Base-by-base conservation (phyloP, 2,329 filamentous ascomycete genomes). In the Calonectria hongkongensis region DNA sequence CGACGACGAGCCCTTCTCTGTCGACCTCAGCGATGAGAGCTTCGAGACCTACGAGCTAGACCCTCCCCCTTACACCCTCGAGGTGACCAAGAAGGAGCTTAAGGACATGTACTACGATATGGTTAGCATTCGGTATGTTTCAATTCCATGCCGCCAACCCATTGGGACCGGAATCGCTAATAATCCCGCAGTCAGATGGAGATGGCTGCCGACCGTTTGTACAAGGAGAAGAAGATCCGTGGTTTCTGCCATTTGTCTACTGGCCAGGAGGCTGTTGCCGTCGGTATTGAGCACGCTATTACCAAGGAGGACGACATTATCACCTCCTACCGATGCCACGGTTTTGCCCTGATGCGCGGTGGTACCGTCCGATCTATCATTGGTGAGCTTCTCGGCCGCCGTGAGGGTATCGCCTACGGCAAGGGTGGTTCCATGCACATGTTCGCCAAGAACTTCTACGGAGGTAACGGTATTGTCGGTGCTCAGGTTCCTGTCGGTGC, bases 191-290 rank as follows among this genome's bases (percentile, higher is more conserved):
- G 96, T 88, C 97, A 98, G 86, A 98, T 99, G 97, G 97, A 99
- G 88, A 98, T 99, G 96, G 96, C 96, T 79, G 95, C 97, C 88
- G 97, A 99, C 85, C 92, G 96, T 85, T 90, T 99, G 83, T 99
- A 99, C 94, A 99, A 99, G 91, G 97, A 98, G 90, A 99, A 99
- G 94, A 98, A 99, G 92, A 98, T 99, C 82, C 94, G 97, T 82
- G 97, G 97, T 88, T 99, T 99, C 94, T 99, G 97, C 89, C 97
- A 99, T 89, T 88, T 99, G 87, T 98, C 97, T 72, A 98, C 94
- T 73, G 97, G 97, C 76, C 97, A 99, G 88, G 97, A 99, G 91
- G 97, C 97, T 78, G 97, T 99, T 78, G 95, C 97, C 72, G 93
- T 96, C 80, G 97, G 97, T 84, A 98, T 99, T 83, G 97, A 99